These are phyloP conservation scores for Boechera retrofracta DNA, from an alignment of 345 rosid genomes.

Conservation along the genomic window DNA sequence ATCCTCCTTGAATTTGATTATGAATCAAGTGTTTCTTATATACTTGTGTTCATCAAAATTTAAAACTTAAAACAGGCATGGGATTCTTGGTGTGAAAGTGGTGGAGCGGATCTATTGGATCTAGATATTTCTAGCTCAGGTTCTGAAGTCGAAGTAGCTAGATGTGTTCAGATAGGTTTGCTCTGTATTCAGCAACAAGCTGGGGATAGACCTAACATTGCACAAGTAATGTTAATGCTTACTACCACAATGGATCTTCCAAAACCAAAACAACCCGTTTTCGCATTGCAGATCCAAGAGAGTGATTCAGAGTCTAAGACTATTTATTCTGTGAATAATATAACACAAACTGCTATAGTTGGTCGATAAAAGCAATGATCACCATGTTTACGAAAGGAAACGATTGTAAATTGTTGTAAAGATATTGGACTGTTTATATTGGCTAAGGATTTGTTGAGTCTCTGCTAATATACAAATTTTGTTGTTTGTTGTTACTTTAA, in stretches of 20 bases:
- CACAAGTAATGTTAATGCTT: conserved; percentile 39
- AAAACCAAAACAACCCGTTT: conserved; percentile 36
- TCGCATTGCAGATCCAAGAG: conserved; percentile 41
- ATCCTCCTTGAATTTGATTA: background rate
- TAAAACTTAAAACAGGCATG: conserved; percentile 24
- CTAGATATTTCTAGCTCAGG: conserved; percentile 19
- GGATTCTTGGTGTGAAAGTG: conserved; percentile 37
- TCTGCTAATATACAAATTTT: too few relatives aligned
- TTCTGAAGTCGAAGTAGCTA: conserved; percentile 30
- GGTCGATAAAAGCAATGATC: conserved; percentile 26
- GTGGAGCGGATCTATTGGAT: conserved; percentile 42
- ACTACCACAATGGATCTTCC: conserved; percentile 35
- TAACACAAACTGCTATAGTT: conserved; percentile 39
- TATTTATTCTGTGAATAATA: conserved; percentile 37
- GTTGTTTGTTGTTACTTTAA: too few relatives aligned
- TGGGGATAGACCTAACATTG: conserved; percentile 40
- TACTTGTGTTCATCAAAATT: conserved; percentile 2
- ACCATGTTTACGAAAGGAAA: background rate
- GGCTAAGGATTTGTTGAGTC: too few relatives aligned
- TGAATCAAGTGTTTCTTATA: conserved; percentile 5
- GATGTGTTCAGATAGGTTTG: conserved; percentile 48
- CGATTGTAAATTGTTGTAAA: conserved; percentile 12
- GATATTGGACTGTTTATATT: too few relatives aligned
- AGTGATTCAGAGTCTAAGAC: conserved; percentile 39
- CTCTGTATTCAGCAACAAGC: conserved; percentile 39